Conservation (phyloP, 495 filamentous ascomycete species). For the Talaromyces borbonicus region DNA sequence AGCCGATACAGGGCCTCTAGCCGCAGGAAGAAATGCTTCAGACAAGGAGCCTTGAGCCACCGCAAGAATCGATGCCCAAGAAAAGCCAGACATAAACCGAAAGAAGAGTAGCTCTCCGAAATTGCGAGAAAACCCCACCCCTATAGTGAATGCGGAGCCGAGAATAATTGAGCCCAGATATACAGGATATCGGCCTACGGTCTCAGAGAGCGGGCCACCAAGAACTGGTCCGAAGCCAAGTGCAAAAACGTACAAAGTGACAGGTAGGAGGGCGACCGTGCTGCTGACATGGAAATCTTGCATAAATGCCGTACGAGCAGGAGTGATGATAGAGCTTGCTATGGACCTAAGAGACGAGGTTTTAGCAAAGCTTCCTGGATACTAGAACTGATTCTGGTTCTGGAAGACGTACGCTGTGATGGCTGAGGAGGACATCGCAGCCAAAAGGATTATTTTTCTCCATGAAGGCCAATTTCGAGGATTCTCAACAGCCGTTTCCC, state of each 20-base stretch:
- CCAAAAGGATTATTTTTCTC: constrained; percentile 1
- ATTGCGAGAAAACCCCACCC: constrained; percentile 45
- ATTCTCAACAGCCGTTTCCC: constrained; percentile 2
- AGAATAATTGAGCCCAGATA: constrained; percentile 44
- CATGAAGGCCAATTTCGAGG: constrained; percentile 4
- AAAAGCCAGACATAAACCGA: constrained; percentile 53
- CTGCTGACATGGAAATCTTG: constrained; percentile 32
- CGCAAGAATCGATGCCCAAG: constrained; percentile 25
- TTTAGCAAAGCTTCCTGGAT: neutral
- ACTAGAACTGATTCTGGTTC: neutral
- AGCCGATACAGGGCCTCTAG: constrained; percentile 27
- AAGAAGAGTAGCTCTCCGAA: constrained; percentile 47
- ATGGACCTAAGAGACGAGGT: constrained; percentile 3
- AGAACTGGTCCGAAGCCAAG: constrained; percentile 51
- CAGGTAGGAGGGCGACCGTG: constrained; percentile 43
- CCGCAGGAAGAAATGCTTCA: constrained; percentile 27
- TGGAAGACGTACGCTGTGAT: neutral
- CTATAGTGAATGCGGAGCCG: constrained; percentile 53
- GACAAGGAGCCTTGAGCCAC: constrained; percentile 37
- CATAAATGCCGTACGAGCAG: neutral
- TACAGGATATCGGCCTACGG: constrained; percentile 43
- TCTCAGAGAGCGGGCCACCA: constrained; percentile 49
- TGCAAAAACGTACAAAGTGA: constrained; percentile 47
- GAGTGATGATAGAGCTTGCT: constrained; percentile 5
- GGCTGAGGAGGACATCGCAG: constrained; percentile 3